Conservation (phyloP, 805 yeast species). For the Kodamaea kakaduensis region DNA sequence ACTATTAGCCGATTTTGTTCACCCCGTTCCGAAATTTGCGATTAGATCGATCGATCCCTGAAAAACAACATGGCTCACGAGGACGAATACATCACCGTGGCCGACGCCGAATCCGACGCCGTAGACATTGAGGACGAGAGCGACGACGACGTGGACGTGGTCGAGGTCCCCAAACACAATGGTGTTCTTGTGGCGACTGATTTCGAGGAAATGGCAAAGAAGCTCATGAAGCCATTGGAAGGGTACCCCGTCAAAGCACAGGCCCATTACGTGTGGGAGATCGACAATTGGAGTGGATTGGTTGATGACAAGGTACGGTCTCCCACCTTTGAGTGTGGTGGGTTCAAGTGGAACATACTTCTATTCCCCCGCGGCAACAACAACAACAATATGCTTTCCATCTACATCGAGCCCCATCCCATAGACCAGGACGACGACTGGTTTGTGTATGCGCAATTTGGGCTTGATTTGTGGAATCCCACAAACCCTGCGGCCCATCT, state of each 20-base stretch:
- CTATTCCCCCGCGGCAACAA: slow-evolving; percentile 76
- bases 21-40: background rate
- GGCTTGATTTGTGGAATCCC: slow-evolving; percentile 81
- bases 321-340: slow-evolving; percentile 53
- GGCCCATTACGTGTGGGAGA: slow-evolving; percentile 46
- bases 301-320: slow-evolving; percentile 44
- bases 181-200: slow-evolving; percentile 25
- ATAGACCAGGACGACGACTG: slow-evolving; percentile 44
- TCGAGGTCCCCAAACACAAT: slow-evolving; percentile 1
- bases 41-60: slow-evolving; percentile 2
- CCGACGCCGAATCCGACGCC: slow-evolving; percentile 13
- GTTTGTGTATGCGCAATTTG: slow-evolving; percentile 91
- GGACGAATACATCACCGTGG: too few species aligned
- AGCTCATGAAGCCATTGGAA: slow-evolving; percentile 35
- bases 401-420: slow-evolving; percentile 77
- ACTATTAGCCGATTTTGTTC: too few species aligned
- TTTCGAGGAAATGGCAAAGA: slow-evolving; percentile 22
- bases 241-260: slow-evolving; percentile 38
- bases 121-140: slow-evolving; percentile 18
- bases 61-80: slow-evolving; percentile 1
- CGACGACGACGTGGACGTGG: slow-evolving; percentile 15
- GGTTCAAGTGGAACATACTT: slow-evolving; percentile 62
- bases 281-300: slow-evolving; percentile 44
- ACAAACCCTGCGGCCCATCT: slow-evolving; percentile 57
- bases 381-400: slow-evolving; percentile 47